Percentiles rank a stretch among this genome's conserved stretches.
Evolutionary conservation across 306 rosid genomes (phyloP).

Genomic region (Ziziphus jujuba): DNA sequence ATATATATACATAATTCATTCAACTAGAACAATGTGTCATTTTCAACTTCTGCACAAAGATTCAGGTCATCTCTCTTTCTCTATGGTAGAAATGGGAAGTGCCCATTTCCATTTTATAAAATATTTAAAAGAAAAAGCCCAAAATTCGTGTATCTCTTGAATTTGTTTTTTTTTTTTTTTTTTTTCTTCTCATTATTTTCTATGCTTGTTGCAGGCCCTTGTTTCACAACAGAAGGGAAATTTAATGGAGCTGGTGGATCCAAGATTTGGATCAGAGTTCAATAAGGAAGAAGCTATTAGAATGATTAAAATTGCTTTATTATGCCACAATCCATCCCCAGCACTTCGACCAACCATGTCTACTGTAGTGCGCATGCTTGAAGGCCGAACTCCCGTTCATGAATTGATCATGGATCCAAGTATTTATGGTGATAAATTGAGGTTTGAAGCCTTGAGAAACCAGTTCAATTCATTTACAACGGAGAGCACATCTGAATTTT

Average conservation of each 20-base stretch:
- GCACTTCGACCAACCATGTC: constrained; percentile 58
- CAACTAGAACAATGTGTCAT: too few relatives aligned
- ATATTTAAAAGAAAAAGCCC: too few relatives aligned
- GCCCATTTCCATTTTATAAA: too few relatives aligned
- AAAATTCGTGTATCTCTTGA: not conserved
- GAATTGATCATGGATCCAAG: constrained; percentile 10
- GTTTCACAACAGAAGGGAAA: too few relatives aligned
- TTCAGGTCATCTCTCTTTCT: too few relatives aligned
- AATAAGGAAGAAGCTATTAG: constrained; percentile 44
- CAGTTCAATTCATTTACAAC: too few relatives aligned
- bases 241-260: constrained; percentile 27
- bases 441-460: not conserved
- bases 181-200: not conserved
- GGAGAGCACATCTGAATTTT: too few relatives aligned
- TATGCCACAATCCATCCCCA: constrained; percentile 51
- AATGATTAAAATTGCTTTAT: constrained; percentile 38
- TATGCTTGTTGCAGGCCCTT: too few relatives aligned
- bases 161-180: too few relatives aligned
- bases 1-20: too few relatives aligned
- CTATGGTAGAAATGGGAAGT: too few relatives aligned
- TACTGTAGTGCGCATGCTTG: constrained; percentile 54
- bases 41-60: too few relatives aligned
- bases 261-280: constrained; percentile 40
- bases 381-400: constrained; percentile 27
- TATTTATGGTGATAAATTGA: not conserved